phyloP scores from a whole-genome alignment of 106 monocot species.

The Dendrobium catenatum region DNA sequence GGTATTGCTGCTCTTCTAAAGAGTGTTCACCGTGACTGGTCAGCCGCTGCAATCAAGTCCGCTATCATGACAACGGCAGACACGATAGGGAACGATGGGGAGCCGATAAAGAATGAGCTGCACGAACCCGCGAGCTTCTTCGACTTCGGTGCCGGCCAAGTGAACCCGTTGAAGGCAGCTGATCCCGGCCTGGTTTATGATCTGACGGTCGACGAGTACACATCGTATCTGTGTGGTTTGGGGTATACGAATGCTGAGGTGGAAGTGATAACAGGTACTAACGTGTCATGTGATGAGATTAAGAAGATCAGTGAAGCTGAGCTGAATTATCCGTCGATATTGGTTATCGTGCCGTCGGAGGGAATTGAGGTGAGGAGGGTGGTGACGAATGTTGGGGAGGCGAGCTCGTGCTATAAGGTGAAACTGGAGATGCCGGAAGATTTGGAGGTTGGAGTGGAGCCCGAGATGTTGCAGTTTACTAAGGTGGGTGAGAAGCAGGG shows the following conservation, averaged over 20 bases:
- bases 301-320: background rate
- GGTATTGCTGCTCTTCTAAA: slow-evolving; percentile 12
- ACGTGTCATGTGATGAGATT: background rate
- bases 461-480: slow-evolving; percentile 10
- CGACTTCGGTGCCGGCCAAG: slow-evolving; percentile 9
- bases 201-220: slow-evolving; percentile 12
- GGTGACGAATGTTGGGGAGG: slow-evolving; percentile 28
- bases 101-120: background rate
- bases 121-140: background rate
- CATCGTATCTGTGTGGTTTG: slow-evolving; percentile 10
- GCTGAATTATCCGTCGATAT: slow-evolving; percentile 26
- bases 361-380: slow-evolving; percentile 1
- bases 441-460: slow-evolving; percentile 16
- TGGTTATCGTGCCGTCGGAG: background rate
- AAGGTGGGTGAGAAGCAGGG: slow-evolving; percentile 10
- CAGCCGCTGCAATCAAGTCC: slow-evolving; percentile 17
- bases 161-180: slow-evolving; percentile 10
- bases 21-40: slow-evolving; percentile 18
- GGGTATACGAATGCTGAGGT: slow-evolving; percentile 1
- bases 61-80: slow-evolving; percentile 5
- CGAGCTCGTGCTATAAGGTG: background rate
- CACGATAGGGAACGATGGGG: background rate
- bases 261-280: background rate
- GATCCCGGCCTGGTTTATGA: slow-evolving; percentile 31
- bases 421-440: slow-evolving; percentile 9